A percentile compares a stretch with the other conserved stretches of the same genome.
Evolutionary conservation across 768 basidiomycete species (phyloP).

Genomic region (Leccinum incarnatum): DNA sequence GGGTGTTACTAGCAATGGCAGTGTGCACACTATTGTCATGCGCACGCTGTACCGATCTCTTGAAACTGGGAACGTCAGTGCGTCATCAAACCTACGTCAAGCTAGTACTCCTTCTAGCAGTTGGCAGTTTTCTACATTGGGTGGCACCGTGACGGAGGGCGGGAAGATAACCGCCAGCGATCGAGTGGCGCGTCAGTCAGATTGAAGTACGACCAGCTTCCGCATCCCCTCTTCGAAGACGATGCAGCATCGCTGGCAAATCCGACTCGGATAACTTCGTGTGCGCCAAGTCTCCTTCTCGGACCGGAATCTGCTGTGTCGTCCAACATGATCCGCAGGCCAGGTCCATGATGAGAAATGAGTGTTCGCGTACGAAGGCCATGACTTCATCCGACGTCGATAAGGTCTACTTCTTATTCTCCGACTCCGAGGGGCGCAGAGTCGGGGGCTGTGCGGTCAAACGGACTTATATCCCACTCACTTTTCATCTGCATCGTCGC

Average conservation of each 20-base stretch:
- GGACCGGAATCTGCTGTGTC: background rate
- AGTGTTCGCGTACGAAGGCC: conserved; percentile 5
- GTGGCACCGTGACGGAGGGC: background rate
- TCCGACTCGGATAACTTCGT: background rate
- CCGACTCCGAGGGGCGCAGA: conserved; percentile 23
- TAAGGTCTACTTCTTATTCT: conserved; percentile 11
- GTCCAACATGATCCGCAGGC: background rate
- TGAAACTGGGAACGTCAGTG: background rate
- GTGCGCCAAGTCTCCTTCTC: background rate
- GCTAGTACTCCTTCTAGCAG: background rate
- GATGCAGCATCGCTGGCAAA: background rate
- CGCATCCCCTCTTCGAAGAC: background rate
- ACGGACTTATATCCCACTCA: background rate
- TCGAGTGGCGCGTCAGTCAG: conserved; percentile 1
- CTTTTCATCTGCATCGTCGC: background rate
- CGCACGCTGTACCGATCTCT: background rate
- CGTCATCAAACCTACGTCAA: background rate
- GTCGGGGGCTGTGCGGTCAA: conserved; percentile 5
- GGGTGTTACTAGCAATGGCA: background rate
- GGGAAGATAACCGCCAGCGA: conserved; percentile 4
- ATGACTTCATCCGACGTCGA: conserved; percentile 11
- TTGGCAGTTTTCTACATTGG: background rate
- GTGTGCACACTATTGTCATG: background rate
- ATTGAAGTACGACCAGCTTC: background rate
- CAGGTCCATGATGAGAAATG: background rate